phyloP scores from a whole-genome alignment of 225 moss, liverwort and hornwort species.

The Sphagnum contortum region DNA sequence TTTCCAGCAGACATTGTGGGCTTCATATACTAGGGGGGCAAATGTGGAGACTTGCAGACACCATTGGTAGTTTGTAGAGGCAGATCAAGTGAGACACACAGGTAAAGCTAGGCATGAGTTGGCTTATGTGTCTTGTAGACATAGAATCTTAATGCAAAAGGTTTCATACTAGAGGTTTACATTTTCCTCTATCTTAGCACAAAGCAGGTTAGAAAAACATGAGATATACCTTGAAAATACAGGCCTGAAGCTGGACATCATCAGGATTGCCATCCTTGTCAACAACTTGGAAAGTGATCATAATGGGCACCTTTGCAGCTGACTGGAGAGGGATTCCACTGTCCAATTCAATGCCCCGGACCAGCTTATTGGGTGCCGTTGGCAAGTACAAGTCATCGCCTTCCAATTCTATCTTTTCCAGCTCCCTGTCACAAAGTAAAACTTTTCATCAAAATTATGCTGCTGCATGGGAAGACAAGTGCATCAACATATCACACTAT shows the following conservation, averaged over 20 bases:
- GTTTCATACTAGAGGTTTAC: too few relatives aligned
- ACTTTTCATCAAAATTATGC: neutral
- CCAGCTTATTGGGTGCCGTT: slow-evolving; percentile 65
- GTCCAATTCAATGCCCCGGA: slow-evolving; percentile 73
- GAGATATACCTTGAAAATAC: slow-evolving; percentile 69
- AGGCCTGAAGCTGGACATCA: slow-evolving; percentile 53
- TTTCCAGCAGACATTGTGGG: too few relatives aligned
- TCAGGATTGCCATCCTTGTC: slow-evolving; percentile 60
- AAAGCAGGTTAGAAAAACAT: neutral
- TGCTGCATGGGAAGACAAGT: too few relatives aligned
- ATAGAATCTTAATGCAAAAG: too few relatives aligned
- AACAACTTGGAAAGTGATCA: slow-evolving; percentile 88
- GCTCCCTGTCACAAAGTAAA: slow-evolving; percentile 31
- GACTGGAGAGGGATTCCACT: slow-evolving; percentile 86
- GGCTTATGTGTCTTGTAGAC: too few relatives aligned
- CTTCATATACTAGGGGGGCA: too few relatives aligned
- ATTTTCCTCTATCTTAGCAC: neutral
- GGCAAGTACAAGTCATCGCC: slow-evolving; percentile 76
- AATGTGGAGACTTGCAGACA: too few relatives aligned
- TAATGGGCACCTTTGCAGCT: slow-evolving; percentile 90
- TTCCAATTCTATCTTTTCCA: slow-evolving; percentile 81
- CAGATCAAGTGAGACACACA: too few relatives aligned
- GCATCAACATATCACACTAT: too few relatives aligned
- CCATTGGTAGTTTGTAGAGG: too few relatives aligned
- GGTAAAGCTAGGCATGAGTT: too few relatives aligned